Evolutionary conservation across 495 filamentous ascomycete genomes (phyloP), one percentile per base, ranked within the genome.

Genomic region (Aspergillus heteromorphus): DNA sequence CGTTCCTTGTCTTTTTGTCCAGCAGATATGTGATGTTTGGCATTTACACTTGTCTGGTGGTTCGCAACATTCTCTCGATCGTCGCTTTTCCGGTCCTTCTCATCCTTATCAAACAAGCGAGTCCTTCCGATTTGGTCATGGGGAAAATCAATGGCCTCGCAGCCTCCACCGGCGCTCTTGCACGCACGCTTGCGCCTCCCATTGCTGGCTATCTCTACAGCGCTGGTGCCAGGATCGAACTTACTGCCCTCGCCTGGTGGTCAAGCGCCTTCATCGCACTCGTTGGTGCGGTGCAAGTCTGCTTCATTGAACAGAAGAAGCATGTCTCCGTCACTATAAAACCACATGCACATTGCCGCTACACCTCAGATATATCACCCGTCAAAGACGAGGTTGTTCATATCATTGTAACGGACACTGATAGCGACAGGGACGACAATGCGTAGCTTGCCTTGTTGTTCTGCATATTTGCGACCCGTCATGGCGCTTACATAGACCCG

Each of bases 51-150:
- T 86, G 81, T 54, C 71, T 93, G 18, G 70, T 79, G 0, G 74
- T 91, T 40, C 84, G 89, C 30, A 92, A 92, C 59, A 72, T 89
- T 53, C 79, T 89, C 21, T 85, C 83, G 3, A 93, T 92, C 53
- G 73, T 92, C 49, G 77, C 83, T 18, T 93, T 89, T 57, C 89
- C 89, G 0, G 75, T 92, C 3, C 79, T 93, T 7, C 73, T 93
- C 31, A 92, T 93, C 40, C 76, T 93, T 7, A 82, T 93, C 72
- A 93, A 92, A 66, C 88, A 92, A 73, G 85, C 89, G 0, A 86
- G 86, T 17, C 86, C 88, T 2, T 82, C 81, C 14, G 71, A 76
- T 8, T 79, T 75, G 0, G 76, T 83, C 17, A 75, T 93, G 41
- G 89, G 89, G 13, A 88, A 82, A 62, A 85, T 93, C 51, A 93